phyloP scores from a whole-genome alignment of 208 protist species.

The Leishmania gerbilli region DNA sequence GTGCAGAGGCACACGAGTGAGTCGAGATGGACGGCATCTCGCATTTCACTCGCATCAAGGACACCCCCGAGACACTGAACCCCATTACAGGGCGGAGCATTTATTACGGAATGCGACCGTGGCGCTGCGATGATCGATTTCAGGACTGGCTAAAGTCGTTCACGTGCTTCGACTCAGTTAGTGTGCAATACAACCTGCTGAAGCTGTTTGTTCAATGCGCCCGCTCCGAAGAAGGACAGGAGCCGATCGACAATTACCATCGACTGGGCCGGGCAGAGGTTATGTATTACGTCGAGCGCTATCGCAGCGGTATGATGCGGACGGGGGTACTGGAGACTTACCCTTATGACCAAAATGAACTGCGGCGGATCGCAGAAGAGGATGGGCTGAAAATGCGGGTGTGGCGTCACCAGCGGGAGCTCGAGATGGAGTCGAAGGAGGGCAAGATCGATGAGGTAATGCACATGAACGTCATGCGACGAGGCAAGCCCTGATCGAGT shows the following conservation, averaged over 20 bases:
- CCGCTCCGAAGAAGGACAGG: constrained; percentile 50
- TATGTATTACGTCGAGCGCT: constrained; percentile 84
- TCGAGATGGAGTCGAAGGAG: constrained; percentile 71
- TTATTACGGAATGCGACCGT: constrained; percentile 82
- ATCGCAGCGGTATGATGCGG: constrained; percentile 79
- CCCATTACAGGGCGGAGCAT: constrained; percentile 78
- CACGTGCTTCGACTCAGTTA: constrained; percentile 47
- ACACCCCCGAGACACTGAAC: constrained; percentile 68
- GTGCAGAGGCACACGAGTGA: background rate
- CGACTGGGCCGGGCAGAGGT: constrained; percentile 58
- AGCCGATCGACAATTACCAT: constrained; percentile 72
- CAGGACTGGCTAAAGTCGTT: constrained; percentile 77
- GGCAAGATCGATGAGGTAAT: constrained; percentile 79
- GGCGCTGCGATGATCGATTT: constrained; percentile 86
- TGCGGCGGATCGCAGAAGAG: constrained; percentile 63
- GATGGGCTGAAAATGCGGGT: constrained; percentile 87
- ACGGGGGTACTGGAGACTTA: constrained; percentile 67
- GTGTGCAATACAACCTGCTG: constrained; percentile 40
- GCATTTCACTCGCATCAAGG: constrained; percentile 73
- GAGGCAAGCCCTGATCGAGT: constrained; percentile 6
- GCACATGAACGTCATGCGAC: constrained; percentile 54
- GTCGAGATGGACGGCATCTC: constrained; percentile 44
- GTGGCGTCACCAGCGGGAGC: constrained; percentile 76
- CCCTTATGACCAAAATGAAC: constrained; percentile 79
- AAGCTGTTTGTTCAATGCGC: constrained; percentile 50